These are phyloP conservation scores for Phytophthora multivora DNA, from an alignment of 352 stramenopile species.

Conservation along the genomic window DNA sequence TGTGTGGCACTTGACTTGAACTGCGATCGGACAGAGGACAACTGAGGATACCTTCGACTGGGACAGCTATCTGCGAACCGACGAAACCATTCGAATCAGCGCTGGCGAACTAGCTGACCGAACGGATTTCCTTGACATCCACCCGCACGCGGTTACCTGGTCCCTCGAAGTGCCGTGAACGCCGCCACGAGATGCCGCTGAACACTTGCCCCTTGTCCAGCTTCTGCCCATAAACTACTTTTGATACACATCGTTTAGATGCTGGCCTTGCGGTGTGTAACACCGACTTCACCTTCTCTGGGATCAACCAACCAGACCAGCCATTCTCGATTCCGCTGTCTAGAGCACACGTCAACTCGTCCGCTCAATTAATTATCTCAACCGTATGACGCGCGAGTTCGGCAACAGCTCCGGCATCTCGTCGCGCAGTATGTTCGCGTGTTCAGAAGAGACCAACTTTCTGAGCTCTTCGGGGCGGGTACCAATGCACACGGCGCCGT, in stretches of 20 bases:
- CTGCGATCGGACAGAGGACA: not conserved
- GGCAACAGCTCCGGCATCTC: slow-evolving; percentile 25
- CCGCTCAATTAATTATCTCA: not conserved
- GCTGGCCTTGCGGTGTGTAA: slow-evolving; percentile 20
- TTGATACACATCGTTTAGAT: slow-evolving; percentile 6
- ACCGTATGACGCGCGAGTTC: slow-evolving; percentile 12
- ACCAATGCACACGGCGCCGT: slow-evolving; percentile 5
- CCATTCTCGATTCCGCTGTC: slow-evolving; percentile 27
- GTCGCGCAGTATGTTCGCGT: slow-evolving; percentile 33
- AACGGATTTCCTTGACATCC: not conserved
- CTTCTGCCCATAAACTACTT: slow-evolving; percentile 18
- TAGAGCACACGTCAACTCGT: slow-evolving; percentile 5
- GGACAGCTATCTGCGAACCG: not conserved
- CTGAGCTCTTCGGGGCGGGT: slow-evolving; percentile 12
- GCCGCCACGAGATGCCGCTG: slow-evolving; percentile 10
- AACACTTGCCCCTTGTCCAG: slow-evolving; percentile 9
- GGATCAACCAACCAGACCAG: slow-evolving; percentile 21
- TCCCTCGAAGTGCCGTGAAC: slow-evolving; percentile 1
- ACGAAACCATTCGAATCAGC: slow-evolving; percentile 36
- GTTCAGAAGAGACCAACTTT: slow-evolving; percentile 26
- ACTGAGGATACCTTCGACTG: slow-evolving; percentile 4
- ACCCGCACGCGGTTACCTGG: not conserved
- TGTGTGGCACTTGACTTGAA: slow-evolving; percentile 29
- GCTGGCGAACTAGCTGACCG: slow-evolving; percentile 13
- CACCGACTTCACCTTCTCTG: slow-evolving; percentile 6